Evolutionary conservation across 2,329 filamentous ascomycete species (phyloP).

Genomic region (Zasmidium angulare): DNA sequence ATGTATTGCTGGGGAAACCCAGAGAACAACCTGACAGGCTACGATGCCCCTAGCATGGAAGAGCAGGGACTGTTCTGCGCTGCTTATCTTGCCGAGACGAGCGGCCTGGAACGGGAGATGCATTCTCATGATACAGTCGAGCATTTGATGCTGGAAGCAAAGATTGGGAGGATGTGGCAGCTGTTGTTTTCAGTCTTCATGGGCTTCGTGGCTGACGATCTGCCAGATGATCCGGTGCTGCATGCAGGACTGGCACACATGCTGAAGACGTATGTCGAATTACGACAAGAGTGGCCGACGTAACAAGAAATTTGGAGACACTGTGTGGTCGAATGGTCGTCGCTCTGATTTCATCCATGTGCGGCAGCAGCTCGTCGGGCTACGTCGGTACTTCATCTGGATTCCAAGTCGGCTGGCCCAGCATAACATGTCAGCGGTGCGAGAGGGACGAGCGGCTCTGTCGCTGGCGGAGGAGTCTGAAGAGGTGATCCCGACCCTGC

Average conservation of each 20-base stretch:
- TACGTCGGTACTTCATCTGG: too few relatives aligned
- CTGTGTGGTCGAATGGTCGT: too few relatives aligned
- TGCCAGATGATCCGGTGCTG: slow-evolving; percentile 2
- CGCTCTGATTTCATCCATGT: too few relatives aligned
- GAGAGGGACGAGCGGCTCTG: too few relatives aligned
- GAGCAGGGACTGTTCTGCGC: slow-evolving; percentile 9
- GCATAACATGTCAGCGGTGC: too few relatives aligned
- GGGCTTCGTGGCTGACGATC: slow-evolving; percentile 2
- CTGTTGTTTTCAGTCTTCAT: not conserved
- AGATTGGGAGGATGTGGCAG: slow-evolving; percentile 8
- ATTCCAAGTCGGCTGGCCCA: too few relatives aligned
- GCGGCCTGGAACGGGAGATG: not conserved
- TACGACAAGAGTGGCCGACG: slow-evolving; percentile 4
- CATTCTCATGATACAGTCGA: slow-evolving; percentile 2
- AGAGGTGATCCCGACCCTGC: too few relatives aligned
- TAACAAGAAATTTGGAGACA: too few relatives aligned
- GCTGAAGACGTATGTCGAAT: slow-evolving; percentile 5
- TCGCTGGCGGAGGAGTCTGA: too few relatives aligned
- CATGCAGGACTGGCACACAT: slow-evolving; percentile 3
- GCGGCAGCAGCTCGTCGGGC: too few relatives aligned
- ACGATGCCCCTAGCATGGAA: not conserved
- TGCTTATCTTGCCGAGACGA: slow-evolving; percentile 5
- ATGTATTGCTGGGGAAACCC: slow-evolving; percentile 10
- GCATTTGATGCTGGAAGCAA: slow-evolving; percentile 9
- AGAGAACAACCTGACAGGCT: slow-evolving; percentile 3